Percentiles rank a stretch among this genome's conserved stretches.
Conservation (phyloP, 306 rosid species). For the Sphenostylis stenocarpa region DNA sequence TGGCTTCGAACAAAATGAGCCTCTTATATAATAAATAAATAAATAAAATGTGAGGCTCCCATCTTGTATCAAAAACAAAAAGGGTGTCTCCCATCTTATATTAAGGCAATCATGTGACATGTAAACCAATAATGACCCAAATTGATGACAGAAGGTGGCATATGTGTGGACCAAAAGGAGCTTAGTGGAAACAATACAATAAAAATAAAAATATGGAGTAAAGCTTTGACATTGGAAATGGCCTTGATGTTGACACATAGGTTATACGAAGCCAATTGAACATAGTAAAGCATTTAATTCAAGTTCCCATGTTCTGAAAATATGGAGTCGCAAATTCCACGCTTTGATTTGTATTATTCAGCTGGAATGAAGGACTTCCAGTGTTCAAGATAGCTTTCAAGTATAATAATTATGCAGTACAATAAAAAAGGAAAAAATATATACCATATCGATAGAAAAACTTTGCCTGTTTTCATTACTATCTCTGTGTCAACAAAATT, state of each 20-base stretch:
- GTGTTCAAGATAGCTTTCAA: not conserved
- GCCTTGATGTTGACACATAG: conserved; percentile 24
- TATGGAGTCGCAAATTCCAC: conserved; percentile 19
- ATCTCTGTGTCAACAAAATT: not conserved
- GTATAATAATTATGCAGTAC: not conserved
- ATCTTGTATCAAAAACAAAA: too few species aligned
- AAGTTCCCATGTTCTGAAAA: conserved; percentile 21
- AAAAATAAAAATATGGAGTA: not conserved
- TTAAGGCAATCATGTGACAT: conserved; percentile 38
- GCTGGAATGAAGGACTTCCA: not conserved
- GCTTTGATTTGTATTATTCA: conserved; percentile 11
- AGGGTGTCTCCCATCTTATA: not conserved
- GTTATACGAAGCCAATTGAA: not conserved
- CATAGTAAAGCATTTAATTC: not conserved
- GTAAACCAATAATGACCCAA: conserved; percentile 33
- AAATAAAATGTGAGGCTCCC: not conserved
- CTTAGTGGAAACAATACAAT: not conserved
- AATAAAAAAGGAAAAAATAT: not conserved
- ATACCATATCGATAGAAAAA: not conserved
- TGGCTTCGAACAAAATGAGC: not conserved
- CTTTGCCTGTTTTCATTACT: not conserved
- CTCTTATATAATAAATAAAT: not conserved
- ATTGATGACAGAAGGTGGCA: conserved; percentile 36
- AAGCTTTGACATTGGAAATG: not conserved
- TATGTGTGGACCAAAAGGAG: conserved; percentile 25